Percentiles rank a stretch among this genome's conserved stretches.
phyloP scores from a whole-genome alignment of 1,284 basidiomycete species.

The Agroathelia rolfsii region DNA sequence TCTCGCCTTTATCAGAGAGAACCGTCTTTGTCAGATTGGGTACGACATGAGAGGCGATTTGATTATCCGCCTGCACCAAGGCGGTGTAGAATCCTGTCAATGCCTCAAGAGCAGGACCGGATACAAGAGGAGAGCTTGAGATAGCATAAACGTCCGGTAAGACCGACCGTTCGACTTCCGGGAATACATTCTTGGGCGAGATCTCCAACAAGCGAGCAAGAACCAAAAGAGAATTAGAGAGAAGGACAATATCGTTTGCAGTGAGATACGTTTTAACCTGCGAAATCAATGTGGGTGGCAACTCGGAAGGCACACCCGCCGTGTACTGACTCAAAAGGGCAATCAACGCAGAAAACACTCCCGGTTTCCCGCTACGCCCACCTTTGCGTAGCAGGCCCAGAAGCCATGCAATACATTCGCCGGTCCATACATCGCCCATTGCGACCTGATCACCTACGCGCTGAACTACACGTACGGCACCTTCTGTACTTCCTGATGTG shows the following conservation, averaged over 20 bases:
- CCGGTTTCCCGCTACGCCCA: conserved; percentile 70
- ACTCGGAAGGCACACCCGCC: conserved; percentile 47
- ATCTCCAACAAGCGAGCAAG: conserved; percentile 63
- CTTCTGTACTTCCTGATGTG: conserved; percentile 62
- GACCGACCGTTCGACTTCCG: conserved; percentile 61
- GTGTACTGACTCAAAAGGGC: conserved; percentile 68
- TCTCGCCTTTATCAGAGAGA: conserved; percentile 46
- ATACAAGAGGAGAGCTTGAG: conserved; percentile 68
- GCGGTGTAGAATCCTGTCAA: conserved; percentile 73
- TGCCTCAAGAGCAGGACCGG: conserved; percentile 69
- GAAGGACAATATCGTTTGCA: conserved; percentile 64
- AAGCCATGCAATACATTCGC: conserved; percentile 70
- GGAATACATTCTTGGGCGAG: conserved; percentile 57
- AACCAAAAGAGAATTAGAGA: conserved; percentile 67
- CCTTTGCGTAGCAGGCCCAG: conserved; percentile 73
- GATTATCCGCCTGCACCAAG: conserved; percentile 72
- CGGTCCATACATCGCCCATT: conserved; percentile 71
- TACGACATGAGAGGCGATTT: conserved; percentile 71
- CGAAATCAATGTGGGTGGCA: conserved; percentile 54
- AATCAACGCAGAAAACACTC: conserved; percentile 74
- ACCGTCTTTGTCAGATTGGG: conserved; percentile 56
- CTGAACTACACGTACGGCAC: conserved; percentile 62
- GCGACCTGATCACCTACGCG: conserved; percentile 62
- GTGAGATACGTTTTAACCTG: conserved; percentile 71
- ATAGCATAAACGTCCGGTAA: conserved; percentile 63